Base-by-base conservation (phyloP, 2,329 filamentous ascomycete species). In the Nemania sp. region DNA sequence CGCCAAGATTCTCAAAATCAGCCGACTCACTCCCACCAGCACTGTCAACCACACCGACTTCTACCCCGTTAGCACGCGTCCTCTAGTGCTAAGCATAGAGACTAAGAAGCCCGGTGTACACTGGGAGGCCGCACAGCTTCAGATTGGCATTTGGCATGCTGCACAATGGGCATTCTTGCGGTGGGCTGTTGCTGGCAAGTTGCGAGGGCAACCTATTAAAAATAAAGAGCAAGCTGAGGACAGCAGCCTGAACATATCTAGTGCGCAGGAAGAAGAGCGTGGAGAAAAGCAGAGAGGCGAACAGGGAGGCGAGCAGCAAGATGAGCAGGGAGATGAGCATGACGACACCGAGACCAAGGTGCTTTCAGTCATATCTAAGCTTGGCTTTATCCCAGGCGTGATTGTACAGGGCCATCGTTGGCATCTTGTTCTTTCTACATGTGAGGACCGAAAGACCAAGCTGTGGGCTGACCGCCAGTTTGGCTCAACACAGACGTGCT, bases 131-230 rank as follows among this genome's bases (percentile, higher is more conserved):
- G 55, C 62, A 54, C 45, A 59, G 45, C 32, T 64, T 35, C 55
- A 64, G 55, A 64, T 59, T 35, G 62, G 62, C 20, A 47, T 59
- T 26, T 64, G 62, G 62, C 62, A 64, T 26, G 62, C 55, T 53
- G 55, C 62, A 54, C 54, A 64, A 54, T 64, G 55, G 62, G 54
- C 32, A 22, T 64, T 64, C 8, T 35, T 64, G n/a, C 62, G 62
- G 54, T 64, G 47, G 62, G 62, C 54, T 20, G 54, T 59, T 6
- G n/a, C 47, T 2, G 10, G 54, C 11, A 64, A 59, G 55, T 35
- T 64, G 3, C 47, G 7, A 43, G 29, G 45, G 47, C n/a, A n/a
- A n/a, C n/a, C n/a, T n/a, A n/a, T n/a, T n/a, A n/a, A n/a, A n/a
- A 20, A 53, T 52, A 5, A 7, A 8, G 13, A 11, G 11, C 20